phyloP scores from a whole-genome alignment of 441 rosid species.

The Cnidoscolus chayamansa region DNA sequence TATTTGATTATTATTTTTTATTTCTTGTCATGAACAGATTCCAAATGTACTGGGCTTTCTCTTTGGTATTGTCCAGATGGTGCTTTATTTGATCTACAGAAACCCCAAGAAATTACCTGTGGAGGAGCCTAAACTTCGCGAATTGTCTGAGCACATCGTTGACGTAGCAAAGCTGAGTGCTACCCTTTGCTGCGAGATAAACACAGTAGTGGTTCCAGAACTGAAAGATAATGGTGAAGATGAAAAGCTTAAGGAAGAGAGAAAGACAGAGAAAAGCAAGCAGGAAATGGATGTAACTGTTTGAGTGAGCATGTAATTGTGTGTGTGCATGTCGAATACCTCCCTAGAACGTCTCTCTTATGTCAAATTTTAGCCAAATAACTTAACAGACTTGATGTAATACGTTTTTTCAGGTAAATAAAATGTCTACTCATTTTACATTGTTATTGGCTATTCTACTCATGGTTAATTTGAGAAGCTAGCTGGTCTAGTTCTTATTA shows the following conservation, averaged over 20 bases:
- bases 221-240: conserved; percentile 21
- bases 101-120: conserved; percentile 39
- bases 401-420: neutral
- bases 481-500: too few relatives aligned
- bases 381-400: neutral
- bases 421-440: neutral
- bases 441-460: too few relatives aligned
- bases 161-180: conserved; percentile 49
- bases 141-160: conserved; percentile 47
- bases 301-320: too few relatives aligned
- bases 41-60: conserved; percentile 73
- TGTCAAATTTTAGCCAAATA: too few relatives aligned
- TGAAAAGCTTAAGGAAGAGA: conserved; percentile 13
- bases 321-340: too few relatives aligned
- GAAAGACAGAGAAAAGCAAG: conserved; percentile 6
- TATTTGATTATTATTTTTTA: too few relatives aligned
- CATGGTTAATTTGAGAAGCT: too few relatives aligned
- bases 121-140: conserved; percentile 45
- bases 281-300: neutral
- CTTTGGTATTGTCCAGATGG: conserved; percentile 72
- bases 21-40: conserved; percentile 37
- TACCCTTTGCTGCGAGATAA: conserved; percentile 37
- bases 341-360: neutral
- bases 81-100: conserved; percentile 61
- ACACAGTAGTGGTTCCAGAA: conserved; percentile 31